phyloP scores from a whole-genome alignment of 192 early-diverging fungal species.

The Linnemannia zychae region DNA sequence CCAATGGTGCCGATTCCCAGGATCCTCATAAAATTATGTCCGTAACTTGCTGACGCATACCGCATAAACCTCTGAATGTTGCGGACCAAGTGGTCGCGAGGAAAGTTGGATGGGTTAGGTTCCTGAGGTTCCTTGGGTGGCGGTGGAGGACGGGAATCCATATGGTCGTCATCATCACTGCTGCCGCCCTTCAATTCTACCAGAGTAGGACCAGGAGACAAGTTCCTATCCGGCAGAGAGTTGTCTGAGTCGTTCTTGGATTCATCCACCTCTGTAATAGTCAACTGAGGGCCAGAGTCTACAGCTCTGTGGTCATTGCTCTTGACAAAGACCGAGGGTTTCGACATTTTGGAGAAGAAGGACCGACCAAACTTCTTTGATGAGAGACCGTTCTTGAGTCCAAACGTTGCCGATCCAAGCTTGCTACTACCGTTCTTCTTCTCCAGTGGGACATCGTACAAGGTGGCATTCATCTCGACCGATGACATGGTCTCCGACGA shows the following conservation, averaged over 20 bases:
- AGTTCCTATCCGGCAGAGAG: conserved; percentile 12
- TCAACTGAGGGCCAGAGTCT: conserved; percentile 33
- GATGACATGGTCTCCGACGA: conserved; percentile 39
- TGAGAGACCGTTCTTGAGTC: conserved; percentile 38
- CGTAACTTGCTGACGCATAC: conserved; percentile 79
- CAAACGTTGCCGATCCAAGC: conserved; percentile 12
- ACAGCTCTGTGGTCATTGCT: conserved; percentile 19
- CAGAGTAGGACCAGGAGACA: conserved; percentile 4
- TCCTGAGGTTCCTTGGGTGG: conserved; percentile 54
- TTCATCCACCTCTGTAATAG: conserved; percentile 50
- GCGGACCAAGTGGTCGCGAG: conserved; percentile 68
- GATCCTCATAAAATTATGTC: conserved; percentile 80
- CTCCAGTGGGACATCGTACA: conserved; percentile 48
- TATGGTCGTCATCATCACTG: conserved; percentile 12
- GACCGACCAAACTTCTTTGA: conserved; percentile 33
- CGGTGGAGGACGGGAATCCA: conserved; percentile 26
- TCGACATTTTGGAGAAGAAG: conserved; percentile 47
- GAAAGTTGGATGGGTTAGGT: conserved; percentile 63
- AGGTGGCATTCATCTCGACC: conserved; percentile 35
- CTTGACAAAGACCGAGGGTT: conserved; percentile 31
- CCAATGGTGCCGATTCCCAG: conserved; percentile 72
- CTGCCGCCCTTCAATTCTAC: background rate
- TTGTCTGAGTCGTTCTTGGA: conserved; percentile 28
- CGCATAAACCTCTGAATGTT: conserved; percentile 80
- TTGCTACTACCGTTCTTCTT: conserved; percentile 28